Evolutionary conservation across 192 early-diverging fungal species (phyloP).

Genomic region (Coemansia furcata): DNA sequence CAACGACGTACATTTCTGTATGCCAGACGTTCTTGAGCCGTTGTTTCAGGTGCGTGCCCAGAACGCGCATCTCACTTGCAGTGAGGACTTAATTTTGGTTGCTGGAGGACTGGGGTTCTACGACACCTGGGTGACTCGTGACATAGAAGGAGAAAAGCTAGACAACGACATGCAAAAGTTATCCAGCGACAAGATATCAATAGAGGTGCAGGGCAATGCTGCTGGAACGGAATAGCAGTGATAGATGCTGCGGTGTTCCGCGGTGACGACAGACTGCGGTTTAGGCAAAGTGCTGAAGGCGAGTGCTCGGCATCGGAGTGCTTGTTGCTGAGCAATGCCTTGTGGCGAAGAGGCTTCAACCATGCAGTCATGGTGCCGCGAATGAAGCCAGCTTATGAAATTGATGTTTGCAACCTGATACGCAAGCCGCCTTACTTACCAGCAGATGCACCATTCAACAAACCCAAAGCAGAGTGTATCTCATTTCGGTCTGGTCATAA

Average conservation of each 20-base stretch:
- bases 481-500: slow-evolving; percentile 24
- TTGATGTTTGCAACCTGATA: slow-evolving; percentile 23
- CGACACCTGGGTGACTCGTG: slow-evolving; percentile 54
- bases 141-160: slow-evolving; percentile 38
- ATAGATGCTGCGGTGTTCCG: slow-evolving; percentile 40
- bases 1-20: slow-evolving; percentile 51
- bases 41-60: slow-evolving; percentile 43
- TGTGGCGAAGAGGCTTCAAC: slow-evolving; percentile 31
- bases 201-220: slow-evolving; percentile 36
- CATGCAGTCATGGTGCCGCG: slow-evolving; percentile 42
- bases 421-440: slow-evolving; percentile 17
- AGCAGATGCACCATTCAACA: slow-evolving; percentile 17
- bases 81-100: slow-evolving; percentile 40
- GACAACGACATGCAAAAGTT: slow-evolving; percentile 24
- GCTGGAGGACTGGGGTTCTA: slow-evolving; percentile 33
- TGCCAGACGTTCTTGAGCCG: slow-evolving; percentile 51
- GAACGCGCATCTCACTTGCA: slow-evolving; percentile 50
- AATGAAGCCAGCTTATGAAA: slow-evolving; percentile 41
- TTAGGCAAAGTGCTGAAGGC: slow-evolving; percentile 14
- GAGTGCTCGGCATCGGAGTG: slow-evolving; percentile 57
- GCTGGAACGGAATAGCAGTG: slow-evolving; percentile 53
- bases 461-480: not conserved
- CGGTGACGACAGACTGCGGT: slow-evolving; percentile 6
- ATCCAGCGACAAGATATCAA: slow-evolving; percentile 21
- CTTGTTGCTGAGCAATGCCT: slow-evolving; percentile 51